Base-by-base conservation (phyloP, 768 basidiomycete genomes). In the Phaeotremella skinneri region DNA sequence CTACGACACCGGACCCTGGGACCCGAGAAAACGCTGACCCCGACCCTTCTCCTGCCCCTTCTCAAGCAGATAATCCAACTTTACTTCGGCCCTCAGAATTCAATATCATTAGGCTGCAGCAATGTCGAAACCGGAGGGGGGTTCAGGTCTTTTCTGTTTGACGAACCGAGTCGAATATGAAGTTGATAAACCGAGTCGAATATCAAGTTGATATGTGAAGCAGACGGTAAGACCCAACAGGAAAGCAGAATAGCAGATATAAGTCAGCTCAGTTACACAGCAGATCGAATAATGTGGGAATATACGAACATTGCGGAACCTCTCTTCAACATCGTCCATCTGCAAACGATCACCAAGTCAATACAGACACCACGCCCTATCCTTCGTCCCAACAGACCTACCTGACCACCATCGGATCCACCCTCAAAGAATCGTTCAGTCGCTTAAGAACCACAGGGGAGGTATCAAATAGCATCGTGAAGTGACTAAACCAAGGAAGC, bases 311-410 rank as follows among this genome's bases (percentile, higher is more conserved):
- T 62, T 47, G 66, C 65, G 7, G 63, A 51, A 14, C 68, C 74
- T 49, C 70, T 70, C 49, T 75, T 76, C 45, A 75, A 34, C 47
- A 71, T 56, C 27, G 72, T 75, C 75, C 75, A 76, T 54, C 73
- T 67, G 41, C 52, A 43, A 7, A 56, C 39, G 21, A 52, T 43
- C 3, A 14, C 14, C 9, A 27, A 29, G 7, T 6, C 16, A 5
- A 27, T 39, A 23, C 7, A 25, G 5, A 7, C 11, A 14, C 20
- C 11, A n/a, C 4, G 4, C 39, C 21, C 9, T 25, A 20, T 5
- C 49, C 34, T 13, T 41, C 6, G 9, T 14, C 29, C 25, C 6
- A 34, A 43, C 25, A 16, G 7, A 52, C 64, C 52, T 45, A 69
- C 68, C 64, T 65, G 26, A 73, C 61, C 3, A 74, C 68, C 41